These are phyloP conservation scores for Martiniozyma asiatica DNA, from an alignment of 1,139 yeast species.

Conservation along the genomic window DNA sequence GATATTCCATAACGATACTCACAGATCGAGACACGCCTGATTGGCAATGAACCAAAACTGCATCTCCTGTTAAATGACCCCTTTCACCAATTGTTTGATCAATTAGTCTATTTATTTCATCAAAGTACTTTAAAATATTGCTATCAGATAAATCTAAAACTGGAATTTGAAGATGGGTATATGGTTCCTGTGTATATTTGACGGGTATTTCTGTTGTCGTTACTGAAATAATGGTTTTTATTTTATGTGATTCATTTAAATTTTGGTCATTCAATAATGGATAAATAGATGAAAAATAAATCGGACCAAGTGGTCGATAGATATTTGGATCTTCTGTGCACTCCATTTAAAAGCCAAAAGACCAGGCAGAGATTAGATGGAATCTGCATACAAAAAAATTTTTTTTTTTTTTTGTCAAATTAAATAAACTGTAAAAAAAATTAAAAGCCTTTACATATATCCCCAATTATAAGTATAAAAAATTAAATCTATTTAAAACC, in stretches of 20 bases:
- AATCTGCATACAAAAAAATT: no score
- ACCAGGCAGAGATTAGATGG: no score
- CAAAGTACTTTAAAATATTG: slow-evolving; percentile 52
- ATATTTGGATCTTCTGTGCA: slow-evolving; percentile 12
- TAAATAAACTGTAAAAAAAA: no score
- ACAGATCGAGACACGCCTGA: slow-evolving; percentile 86
- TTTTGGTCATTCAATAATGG: slow-evolving; percentile 38
- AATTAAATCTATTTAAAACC: no score
- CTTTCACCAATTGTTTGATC: slow-evolving; percentile 37
- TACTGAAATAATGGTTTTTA: slow-evolving; percentile 61
- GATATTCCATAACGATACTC: slow-evolving; percentile 58
- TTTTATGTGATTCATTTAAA: slow-evolving; percentile 32
- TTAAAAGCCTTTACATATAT: no score
- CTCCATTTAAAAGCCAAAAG: no score
- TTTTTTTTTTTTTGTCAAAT: no score
- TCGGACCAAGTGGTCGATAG: slow-evolving; percentile 48
- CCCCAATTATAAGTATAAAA: no score
- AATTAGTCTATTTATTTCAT: slow-evolving; percentile 53
- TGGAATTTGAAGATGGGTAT: slow-evolving; percentile 50
- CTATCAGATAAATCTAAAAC: slow-evolving; percentile 57
- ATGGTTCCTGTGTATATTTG: slow-evolving; percentile 28
- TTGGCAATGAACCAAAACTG: slow-evolving; percentile 56
- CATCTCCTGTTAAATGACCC: slow-evolving; percentile 28
- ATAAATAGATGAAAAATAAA: slow-evolving; percentile 48
- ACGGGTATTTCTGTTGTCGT: slow-evolving; percentile 53